These are phyloP conservation scores for Pochonia chlamydosporia DNA, from an alignment of 2,329 filamentous ascomycete species.

Conservation along the genomic window DNA sequence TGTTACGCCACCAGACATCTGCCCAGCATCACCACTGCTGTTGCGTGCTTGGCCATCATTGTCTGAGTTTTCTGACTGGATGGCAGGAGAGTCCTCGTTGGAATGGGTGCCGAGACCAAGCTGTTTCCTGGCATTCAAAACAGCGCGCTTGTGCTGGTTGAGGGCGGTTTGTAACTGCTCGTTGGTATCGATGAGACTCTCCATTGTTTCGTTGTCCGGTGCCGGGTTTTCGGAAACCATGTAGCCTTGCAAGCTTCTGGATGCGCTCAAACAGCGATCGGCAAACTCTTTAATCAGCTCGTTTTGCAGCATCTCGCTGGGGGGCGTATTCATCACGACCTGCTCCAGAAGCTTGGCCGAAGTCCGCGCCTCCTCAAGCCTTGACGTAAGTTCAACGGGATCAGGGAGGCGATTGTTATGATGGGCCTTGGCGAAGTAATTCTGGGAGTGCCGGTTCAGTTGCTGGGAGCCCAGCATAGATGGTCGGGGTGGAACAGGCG, in stretches of 20 bases:
- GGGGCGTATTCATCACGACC: constrained; percentile 78
- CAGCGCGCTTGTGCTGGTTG: constrained; percentile 76
- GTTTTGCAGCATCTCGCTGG: constrained; percentile 68
- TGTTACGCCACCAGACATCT: neutral
- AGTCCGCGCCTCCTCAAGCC: constrained; percentile 84
- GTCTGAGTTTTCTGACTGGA: constrained; percentile 21
- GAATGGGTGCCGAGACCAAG: constrained; percentile 33
- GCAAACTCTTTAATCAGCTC: constrained; percentile 93
- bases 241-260: constrained; percentile 76
- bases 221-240: constrained; percentile 73
- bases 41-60: constrained; percentile 1
- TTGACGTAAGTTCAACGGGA: constrained; percentile 70
- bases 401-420: constrained; percentile 51
- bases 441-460: constrained; percentile 38
- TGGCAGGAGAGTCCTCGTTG: constrained; percentile 20
- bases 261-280: constrained; percentile 76
- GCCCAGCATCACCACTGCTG: neutral
- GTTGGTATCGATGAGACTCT: constrained; percentile 88
- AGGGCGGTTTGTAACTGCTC: constrained; percentile 81
- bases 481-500: constrained; percentile 13
- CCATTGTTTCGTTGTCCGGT: constrained; percentile 91
- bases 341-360: constrained; percentile 90
- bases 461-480: constrained; percentile 9
- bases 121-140: constrained; percentile 57
- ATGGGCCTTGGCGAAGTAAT: constrained; percentile 52